Percentiles rank a stretch among this genome's conserved stretches.
Conservation (phyloP, 1,284 basidiomycete genomes). For the Apiotrichum montevideense region DNA sequence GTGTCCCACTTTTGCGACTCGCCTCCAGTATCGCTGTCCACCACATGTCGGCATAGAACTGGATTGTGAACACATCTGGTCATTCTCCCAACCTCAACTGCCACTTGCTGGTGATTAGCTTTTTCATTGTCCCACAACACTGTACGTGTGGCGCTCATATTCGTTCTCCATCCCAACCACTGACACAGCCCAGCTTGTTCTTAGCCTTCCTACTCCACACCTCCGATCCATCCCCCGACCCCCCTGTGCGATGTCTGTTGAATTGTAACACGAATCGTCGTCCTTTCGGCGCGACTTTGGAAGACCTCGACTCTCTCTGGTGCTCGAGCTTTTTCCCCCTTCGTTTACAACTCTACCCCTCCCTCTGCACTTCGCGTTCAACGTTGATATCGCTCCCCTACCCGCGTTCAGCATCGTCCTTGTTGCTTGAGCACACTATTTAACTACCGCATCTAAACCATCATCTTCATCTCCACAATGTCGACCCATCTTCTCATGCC, state of each 20-base stretch:
- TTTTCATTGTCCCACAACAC: too few species aligned
- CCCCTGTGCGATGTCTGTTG: not conserved
- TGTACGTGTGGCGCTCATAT: not conserved
- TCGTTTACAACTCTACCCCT: not conserved
- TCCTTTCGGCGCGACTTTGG: not conserved
- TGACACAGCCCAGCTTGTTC: too few species aligned
- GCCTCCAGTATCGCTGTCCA: too few species aligned
- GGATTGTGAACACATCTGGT: too few species aligned
- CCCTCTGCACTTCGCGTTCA: not conserved
- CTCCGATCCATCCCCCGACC: not conserved
- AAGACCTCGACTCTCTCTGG: not conserved
- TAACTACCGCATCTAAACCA: not conserved
- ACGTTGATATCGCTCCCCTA: not conserved
- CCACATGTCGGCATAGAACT: too few species aligned
- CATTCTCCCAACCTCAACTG: too few species aligned
- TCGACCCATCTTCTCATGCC: conserved; percentile 5
- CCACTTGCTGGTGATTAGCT: too few species aligned
- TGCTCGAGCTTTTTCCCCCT: not conserved
- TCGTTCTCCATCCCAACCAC: not conserved
- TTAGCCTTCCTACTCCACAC: not conserved
- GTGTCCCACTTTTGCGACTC: too few species aligned
- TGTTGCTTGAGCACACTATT: not conserved
- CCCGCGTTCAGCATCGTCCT: not conserved
- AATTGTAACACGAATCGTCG: not conserved
- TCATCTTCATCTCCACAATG: conserved; percentile 2